Evolutionary conservation across 805 yeast genomes (phyloP).

Genomic region (Aciculoconidium aculeatum): DNA sequence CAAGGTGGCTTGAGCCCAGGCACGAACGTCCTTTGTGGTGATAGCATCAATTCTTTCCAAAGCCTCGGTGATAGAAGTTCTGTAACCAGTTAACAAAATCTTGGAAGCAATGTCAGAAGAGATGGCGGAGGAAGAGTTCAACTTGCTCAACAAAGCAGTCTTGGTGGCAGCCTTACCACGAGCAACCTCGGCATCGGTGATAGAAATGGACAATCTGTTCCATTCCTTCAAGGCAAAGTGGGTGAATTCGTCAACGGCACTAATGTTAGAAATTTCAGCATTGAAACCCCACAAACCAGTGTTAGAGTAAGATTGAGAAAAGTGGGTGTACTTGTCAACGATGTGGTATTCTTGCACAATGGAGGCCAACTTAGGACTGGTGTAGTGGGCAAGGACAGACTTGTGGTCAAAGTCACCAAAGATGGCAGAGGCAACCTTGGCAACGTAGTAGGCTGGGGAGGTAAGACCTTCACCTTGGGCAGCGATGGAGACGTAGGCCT

Average conservation of each 20-base stretch:
- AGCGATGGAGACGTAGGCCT: constrained; percentile 73
- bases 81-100: constrained; percentile 56
- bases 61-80: constrained; percentile 55
- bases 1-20: constrained; percentile 70
- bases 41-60: constrained; percentile 60
- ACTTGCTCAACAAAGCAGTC: constrained; percentile 49
- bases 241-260: constrained; percentile 63
- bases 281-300: constrained; percentile 82
- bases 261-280: constrained; percentile 56
- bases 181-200: constrained; percentile 71
- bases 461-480: constrained; percentile 62
- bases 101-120: constrained; percentile 55
- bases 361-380: constrained; percentile 65
- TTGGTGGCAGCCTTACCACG: constrained; percentile 72
- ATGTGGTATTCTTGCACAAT: constrained; percentile 67
- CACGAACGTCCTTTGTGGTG: constrained; percentile 50
- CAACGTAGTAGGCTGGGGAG: constrained; percentile 62
- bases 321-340: constrained; percentile 67
- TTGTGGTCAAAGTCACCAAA: constrained; percentile 49
- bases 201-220: constrained; percentile 75
- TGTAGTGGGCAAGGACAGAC: constrained; percentile 43
- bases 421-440: constrained; percentile 67
- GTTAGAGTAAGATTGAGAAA: constrained; percentile 67
- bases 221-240: constrained; percentile 83
- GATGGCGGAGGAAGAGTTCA: constrained; percentile 45